Evolutionary conservation across 2,329 filamentous ascomycete species (phyloP).

Genomic region (Uncinocarpus reesii): DNA sequence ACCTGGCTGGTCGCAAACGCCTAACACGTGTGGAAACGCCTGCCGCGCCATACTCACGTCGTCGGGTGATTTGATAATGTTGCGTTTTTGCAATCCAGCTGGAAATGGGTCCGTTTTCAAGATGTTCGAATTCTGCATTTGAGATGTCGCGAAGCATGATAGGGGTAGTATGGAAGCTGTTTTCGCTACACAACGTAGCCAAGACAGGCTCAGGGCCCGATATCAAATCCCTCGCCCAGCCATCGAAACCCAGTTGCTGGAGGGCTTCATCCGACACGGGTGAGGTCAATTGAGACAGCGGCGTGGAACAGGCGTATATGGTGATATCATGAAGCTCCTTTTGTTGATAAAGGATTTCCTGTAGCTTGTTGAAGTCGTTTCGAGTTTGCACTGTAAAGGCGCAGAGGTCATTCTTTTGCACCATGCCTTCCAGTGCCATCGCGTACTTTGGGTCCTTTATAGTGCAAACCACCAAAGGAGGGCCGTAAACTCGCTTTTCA

Average conservation of each 20-base stretch:
- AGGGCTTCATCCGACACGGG: conserved; percentile 50
- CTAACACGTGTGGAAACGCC: conserved; percentile 61
- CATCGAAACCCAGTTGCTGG: conserved; percentile 56
- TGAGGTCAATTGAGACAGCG: conserved; percentile 46
- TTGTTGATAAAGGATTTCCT: conserved; percentile 51
- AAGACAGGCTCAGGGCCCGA: conserved; percentile 73
- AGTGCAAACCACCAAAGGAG: conserved; percentile 68
- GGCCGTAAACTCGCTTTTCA: conserved; percentile 66
- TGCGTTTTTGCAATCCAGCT: conserved; percentile 61
- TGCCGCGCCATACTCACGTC: conserved; percentile 67
- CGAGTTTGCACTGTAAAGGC: conserved; percentile 65
- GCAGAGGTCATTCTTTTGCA: conserved; percentile 45
- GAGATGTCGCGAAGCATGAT: conserved; percentile 54
- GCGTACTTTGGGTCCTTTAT: conserved; percentile 62
- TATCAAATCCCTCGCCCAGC: conserved; percentile 68
- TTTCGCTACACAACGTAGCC: conserved; percentile 74
- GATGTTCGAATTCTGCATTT: conserved; percentile 56
- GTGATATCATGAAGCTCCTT: conserved; percentile 60
- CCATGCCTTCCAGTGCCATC: conserved; percentile 48
- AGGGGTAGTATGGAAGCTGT: conserved; percentile 57
- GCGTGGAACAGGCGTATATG: conserved; percentile 52
- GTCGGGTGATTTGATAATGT: conserved; percentile 55
- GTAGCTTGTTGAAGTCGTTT: conserved; percentile 64
- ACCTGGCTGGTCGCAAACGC: conserved; percentile 49
- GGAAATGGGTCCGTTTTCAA: conserved; percentile 50